Conservation (phyloP, 331 rosid species). For the Quercus phellos region DNA sequence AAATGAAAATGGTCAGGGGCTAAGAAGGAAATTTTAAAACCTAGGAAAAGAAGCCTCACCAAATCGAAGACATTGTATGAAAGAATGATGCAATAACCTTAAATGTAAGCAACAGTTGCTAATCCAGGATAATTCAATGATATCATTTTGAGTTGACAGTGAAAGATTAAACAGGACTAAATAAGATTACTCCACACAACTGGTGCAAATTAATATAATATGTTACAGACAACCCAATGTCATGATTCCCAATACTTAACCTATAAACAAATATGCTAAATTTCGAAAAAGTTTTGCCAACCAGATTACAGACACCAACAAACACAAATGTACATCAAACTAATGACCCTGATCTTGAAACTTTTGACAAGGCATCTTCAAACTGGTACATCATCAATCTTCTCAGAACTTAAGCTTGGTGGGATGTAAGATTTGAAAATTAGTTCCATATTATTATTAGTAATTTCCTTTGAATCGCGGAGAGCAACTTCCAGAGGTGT, state of each 20-base stretch:
- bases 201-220: not conserved
- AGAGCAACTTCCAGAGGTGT: conserved; percentile 62
- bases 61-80: too few relatives aligned
- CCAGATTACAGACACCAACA: conserved; percentile 7
- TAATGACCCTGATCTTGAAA: conserved; percentile 45
- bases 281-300: not conserved
- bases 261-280: not conserved
- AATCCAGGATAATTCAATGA: too few relatives aligned
- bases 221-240: not conserved
- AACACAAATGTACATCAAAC: conserved; percentile 34
- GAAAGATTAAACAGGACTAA: not conserved
- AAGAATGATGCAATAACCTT: too few relatives aligned
- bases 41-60: too few relatives aligned
- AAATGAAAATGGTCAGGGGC: too few relatives aligned
- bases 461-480: conserved; percentile 41
- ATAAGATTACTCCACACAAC: not conserved
- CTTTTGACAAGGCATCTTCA: conserved; percentile 69
- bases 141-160: too few relatives aligned
- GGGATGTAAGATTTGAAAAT: conserved; percentile 69
- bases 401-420: conserved; percentile 66
- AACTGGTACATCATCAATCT: conserved; percentile 49
- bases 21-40: too few relatives aligned
- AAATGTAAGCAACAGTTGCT: too few relatives aligned
- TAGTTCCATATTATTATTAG: conserved; percentile 62
- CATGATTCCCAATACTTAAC: not conserved